Conservation (phyloP, 2,329 filamentous ascomycete species). For the Xylogone sp. region DNA sequence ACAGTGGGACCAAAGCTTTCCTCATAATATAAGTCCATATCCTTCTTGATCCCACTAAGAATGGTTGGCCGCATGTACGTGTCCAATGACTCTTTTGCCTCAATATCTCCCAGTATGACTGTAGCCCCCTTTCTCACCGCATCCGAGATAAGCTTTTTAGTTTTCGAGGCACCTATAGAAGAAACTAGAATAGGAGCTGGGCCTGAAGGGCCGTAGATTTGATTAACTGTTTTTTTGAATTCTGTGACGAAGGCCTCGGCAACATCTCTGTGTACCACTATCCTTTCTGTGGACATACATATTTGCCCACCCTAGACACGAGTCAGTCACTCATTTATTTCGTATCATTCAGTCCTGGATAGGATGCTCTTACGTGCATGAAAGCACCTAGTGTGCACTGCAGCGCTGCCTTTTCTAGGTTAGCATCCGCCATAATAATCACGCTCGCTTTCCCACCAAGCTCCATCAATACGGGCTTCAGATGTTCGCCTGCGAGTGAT, state of each 20-base stretch:
- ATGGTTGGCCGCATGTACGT: too few species aligned
- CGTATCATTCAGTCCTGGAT: not conserved
- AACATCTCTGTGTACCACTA: too few species aligned
- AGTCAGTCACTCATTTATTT: too few species aligned
- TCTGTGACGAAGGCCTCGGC: too few species aligned
- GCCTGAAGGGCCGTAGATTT: too few species aligned
- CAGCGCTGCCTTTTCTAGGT: conserved; percentile 32
- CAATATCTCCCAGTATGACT: not conserved
- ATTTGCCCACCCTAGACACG: too few species aligned
- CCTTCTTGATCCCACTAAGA: not conserved
- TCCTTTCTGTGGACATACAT: too few species aligned
- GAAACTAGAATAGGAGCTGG: too few species aligned
- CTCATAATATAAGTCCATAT: not conserved
- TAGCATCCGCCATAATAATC: conserved; percentile 40
- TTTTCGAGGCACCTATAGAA: too few species aligned
- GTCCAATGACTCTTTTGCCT: too few species aligned
- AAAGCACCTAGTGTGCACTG: not conserved
- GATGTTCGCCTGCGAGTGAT: conserved; percentile 29
- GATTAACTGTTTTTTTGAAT: too few species aligned
- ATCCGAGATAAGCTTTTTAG: not conserved
- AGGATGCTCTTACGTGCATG: not conserved
- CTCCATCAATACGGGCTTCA: conserved; percentile 44
- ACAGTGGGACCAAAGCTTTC: not conserved
- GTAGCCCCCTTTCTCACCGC: not conserved
- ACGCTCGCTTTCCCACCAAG: conserved; percentile 43